A percentile compares a stretch with the other conserved stretches of the same genome.
Conservation (phyloP, 2,329 filamentous ascomycete species). For the Phyllosticta citribraziliensis region DNA sequence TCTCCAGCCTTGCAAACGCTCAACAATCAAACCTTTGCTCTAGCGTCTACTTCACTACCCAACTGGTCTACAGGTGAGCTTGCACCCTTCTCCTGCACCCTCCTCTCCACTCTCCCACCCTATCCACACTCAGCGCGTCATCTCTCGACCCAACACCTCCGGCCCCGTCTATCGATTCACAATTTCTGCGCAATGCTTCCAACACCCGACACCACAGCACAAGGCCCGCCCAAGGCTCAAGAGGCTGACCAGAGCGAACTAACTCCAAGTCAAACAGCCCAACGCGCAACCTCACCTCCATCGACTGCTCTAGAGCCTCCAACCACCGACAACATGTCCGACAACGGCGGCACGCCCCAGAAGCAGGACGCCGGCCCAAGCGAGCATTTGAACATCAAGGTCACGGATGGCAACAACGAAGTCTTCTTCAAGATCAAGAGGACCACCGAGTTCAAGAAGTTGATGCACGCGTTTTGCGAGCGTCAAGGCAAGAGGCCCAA, state of each 20-base stretch:
- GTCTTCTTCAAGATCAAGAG: conserved; percentile 99
- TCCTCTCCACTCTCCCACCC: conserved; percentile 4
- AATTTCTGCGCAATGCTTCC: not conserved
- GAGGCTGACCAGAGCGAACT: not conserved
- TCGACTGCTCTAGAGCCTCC: not conserved
- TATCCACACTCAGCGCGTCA: conserved; percentile 36
- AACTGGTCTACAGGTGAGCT: conserved; percentile 9
- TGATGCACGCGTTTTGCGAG: conserved; percentile 98
- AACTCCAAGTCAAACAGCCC: not conserved
- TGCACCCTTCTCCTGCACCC: conserved; percentile 21
- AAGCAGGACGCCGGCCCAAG: conserved; percentile 37
- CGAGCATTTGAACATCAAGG: conserved; percentile 98
- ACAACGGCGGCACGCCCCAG: conserved; percentile 27
- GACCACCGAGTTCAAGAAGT: conserved; percentile 87
- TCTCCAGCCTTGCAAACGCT: not conserved
- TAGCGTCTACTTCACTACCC: conserved; percentile 10
- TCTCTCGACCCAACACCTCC: conserved; percentile 29
- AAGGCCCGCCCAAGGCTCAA: not conserved
- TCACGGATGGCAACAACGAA: conserved; percentile 98
- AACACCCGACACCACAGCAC: not conserved
- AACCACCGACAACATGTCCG: conserved; percentile 29
- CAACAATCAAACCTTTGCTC: not conserved
- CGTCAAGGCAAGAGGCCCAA: conserved; percentile 78
- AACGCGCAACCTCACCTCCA: not conserved
- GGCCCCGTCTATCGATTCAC: not conserved